phyloP scores from a whole-genome alignment of 164 flowering plant species.

The Aristolochia californica region DNA sequence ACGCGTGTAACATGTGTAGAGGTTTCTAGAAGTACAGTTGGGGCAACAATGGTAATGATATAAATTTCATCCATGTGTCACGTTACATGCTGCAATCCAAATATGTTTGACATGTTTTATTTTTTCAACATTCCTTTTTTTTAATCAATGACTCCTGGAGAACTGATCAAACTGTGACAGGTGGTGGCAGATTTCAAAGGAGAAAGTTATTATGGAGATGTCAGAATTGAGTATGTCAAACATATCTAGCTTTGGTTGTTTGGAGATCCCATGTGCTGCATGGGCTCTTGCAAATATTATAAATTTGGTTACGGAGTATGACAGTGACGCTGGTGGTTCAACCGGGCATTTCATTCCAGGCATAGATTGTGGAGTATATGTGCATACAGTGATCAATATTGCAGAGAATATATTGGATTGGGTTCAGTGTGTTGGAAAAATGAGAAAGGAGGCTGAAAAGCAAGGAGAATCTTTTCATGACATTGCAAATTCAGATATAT shows the following conservation, averaged over 20 bases:
- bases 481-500: slow-evolving; percentile 7
- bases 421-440: slow-evolving; percentile 32
- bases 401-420: slow-evolving; percentile 45
- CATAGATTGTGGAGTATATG: slow-evolving; percentile 41
- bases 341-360: slow-evolving; percentile 32
- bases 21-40: too few relatives aligned
- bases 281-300: slow-evolving; percentile 89
- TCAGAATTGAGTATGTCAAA: slow-evolving; percentile 36
- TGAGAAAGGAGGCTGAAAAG: slow-evolving; percentile 25
- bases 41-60: too few relatives aligned
- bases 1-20: too few relatives aligned
- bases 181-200: slow-evolving; percentile 81
- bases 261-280: slow-evolving; percentile 51
- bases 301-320: slow-evolving; percentile 43
- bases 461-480: slow-evolving; percentile 16
- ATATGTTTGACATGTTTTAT: too few relatives aligned
- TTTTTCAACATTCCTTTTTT: too few relatives aligned
- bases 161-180: slow-evolving; percentile 89
- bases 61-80: too few relatives aligned
- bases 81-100: too few relatives aligned
- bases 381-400: slow-evolving; percentile 38
- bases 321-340: slow-evolving; percentile 24
- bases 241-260: slow-evolving; percentile 9
- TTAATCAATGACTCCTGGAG: slow-evolving; percentile 1
- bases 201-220: slow-evolving; percentile 44